Conservation (phyloP, 352 stramenopile species). For the Globisporangium parvum region DNA sequence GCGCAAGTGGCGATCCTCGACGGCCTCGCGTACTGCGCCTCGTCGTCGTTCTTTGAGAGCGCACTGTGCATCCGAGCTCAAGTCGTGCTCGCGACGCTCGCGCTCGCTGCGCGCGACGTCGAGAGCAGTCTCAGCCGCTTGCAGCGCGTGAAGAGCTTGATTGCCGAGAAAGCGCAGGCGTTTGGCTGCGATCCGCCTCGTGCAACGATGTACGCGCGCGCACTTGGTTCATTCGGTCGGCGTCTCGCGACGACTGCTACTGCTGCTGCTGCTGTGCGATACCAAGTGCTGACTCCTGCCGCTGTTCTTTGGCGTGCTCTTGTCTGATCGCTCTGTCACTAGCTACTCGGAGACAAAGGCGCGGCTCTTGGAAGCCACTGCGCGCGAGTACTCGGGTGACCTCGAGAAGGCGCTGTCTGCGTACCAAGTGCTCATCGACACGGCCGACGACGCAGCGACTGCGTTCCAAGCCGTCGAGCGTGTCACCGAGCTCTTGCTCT, state of each 20-base stretch:
- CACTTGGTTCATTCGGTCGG: neutral
- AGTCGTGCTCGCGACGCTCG: conserved; percentile 41
- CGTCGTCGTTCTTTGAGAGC: conserved; percentile 65
- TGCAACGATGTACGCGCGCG: conserved; percentile 29
- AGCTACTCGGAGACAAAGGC: conserved; percentile 54
- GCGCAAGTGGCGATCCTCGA: conserved; percentile 43
- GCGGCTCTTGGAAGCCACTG: conserved; percentile 50
- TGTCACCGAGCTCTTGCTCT: conserved; percentile 37
- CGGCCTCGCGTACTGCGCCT: conserved; percentile 46
- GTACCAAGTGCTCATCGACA: conserved; percentile 29
- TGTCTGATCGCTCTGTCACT: too few relatives aligned
- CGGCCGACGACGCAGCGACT: conserved; percentile 14
- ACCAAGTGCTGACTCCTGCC: neutral
- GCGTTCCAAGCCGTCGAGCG: conserved; percentile 31
- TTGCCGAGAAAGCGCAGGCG: conserved; percentile 33
- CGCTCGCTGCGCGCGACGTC: conserved; percentile 39
- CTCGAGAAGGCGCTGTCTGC: conserved; percentile 34
- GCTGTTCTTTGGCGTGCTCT: neutral
- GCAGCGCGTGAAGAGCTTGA: conserved; percentile 28
- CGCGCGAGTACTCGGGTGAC: conserved; percentile 42
- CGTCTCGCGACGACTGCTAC: too few relatives aligned
- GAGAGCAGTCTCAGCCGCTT: conserved; percentile 57
- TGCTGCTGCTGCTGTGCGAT: too few relatives aligned
- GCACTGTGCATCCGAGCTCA: conserved; percentile 50
- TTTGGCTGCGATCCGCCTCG: conserved; percentile 33